phyloP scores from a whole-genome alignment of 1,284 basidiomycete genomes.

The Cystobasidium slooffiae region DNA sequence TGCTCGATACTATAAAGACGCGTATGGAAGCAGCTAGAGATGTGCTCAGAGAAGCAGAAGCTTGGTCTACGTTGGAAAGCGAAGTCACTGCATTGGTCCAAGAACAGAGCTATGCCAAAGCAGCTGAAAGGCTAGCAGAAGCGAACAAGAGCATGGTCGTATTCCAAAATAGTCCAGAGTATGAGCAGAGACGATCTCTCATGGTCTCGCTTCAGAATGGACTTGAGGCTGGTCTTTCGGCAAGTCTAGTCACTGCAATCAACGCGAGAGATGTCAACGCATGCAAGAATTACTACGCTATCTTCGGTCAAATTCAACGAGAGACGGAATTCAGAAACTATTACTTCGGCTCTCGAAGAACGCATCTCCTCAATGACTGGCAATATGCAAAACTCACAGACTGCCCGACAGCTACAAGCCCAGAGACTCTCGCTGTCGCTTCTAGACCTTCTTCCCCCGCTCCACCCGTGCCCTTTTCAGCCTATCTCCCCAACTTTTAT shows the following conservation, averaged over 20 bases:
- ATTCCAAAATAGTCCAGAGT: slow-evolving; percentile 84
- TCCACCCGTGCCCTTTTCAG: slow-evolving; percentile 60
- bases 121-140: slow-evolving; percentile 83
- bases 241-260: slow-evolving; percentile 80
- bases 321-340: slow-evolving; percentile 88
- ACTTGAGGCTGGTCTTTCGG: slow-evolving; percentile 83
- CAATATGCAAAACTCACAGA: slow-evolving; percentile 55
- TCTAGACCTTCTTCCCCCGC: slow-evolving; percentile 18
- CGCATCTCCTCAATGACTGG: slow-evolving; percentile 71
- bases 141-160: slow-evolving; percentile 83
- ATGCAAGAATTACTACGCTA: slow-evolving; percentile 77
- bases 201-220: slow-evolving; percentile 91
- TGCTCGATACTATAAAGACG: slow-evolving; percentile 78
- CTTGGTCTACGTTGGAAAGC: slow-evolving; percentile 88
- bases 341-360: slow-evolving; percentile 81
- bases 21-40: slow-evolving; percentile 84
- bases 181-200: slow-evolving; percentile 77
- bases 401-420: slow-evolving; percentile 30
- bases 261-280: slow-evolving; percentile 71
- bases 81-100: slow-evolving; percentile 81
- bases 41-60: slow-evolving; percentile 85
- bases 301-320: slow-evolving; percentile 86
- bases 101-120: slow-evolving; percentile 73
- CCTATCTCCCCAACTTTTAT: slow-evolving; percentile 77
- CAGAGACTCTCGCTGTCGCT: background rate